These are phyloP conservation scores for Fusarium coffeatum DNA, from an alignment of 2,329 filamentous ascomycete species.

Conservation along the genomic window DNA sequence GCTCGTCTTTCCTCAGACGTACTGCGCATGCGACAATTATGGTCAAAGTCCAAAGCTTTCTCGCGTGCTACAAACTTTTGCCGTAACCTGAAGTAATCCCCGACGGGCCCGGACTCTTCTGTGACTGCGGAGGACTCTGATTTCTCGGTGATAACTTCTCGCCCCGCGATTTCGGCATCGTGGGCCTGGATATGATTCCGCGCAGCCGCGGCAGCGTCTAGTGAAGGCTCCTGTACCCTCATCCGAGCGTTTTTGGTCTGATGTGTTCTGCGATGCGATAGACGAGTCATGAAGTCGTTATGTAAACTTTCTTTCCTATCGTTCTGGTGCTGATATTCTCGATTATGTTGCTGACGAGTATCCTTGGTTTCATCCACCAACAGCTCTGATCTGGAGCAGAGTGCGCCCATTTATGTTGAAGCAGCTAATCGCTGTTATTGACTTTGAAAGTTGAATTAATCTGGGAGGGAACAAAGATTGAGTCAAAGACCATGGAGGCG, in stretches of 20 bases:
- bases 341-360: slow-evolving; percentile 8
- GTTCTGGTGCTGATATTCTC: slow-evolving; percentile 17
- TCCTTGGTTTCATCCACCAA: slow-evolving; percentile 21
- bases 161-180: slow-evolving; percentile 39
- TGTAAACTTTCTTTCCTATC: slow-evolving; percentile 14
- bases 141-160: not conserved
- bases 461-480: slow-evolving; percentile 13
- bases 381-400: slow-evolving; percentile 42
- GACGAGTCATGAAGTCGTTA: slow-evolving; percentile 23
- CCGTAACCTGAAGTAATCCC: slow-evolving; percentile 51
- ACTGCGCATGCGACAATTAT: slow-evolving; percentile 49
- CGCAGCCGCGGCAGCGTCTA: slow-evolving; percentile 40
- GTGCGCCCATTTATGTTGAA: slow-evolving; percentile 44
- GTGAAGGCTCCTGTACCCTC: not conserved
- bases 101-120: slow-evolving; percentile 16
- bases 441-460: not conserved
- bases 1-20: slow-evolving; percentile 52
- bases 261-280: slow-evolving; percentile 22
- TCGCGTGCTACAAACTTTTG: slow-evolving; percentile 49
- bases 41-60: slow-evolving; percentile 56
- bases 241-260: slow-evolving; percentile 12
- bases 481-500: slow-evolving; percentile 19
- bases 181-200: slow-evolving; percentile 44
- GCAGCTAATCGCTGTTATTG: not conserved
- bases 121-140: not conserved